Conservation (phyloP, 192 early-diverging fungal species). For the Physocladia obscura region DNA sequence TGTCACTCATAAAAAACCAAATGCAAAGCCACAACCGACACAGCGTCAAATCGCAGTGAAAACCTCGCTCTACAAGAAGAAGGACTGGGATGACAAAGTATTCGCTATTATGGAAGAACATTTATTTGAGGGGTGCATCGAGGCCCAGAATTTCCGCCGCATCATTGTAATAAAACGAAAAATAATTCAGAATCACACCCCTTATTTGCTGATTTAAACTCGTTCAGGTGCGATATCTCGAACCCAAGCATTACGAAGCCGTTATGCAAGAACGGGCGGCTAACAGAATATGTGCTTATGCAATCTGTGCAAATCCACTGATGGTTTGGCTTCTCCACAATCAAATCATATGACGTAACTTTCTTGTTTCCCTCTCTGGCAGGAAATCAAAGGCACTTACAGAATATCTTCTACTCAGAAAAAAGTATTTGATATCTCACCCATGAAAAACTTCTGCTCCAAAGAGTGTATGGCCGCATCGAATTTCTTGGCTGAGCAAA, state of each 20-base stretch:
- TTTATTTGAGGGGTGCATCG: constrained; percentile 46
- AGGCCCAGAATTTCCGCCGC: constrained; percentile 35
- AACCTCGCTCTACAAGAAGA: constrained; percentile 13
- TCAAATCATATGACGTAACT: constrained; percentile 2
- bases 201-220: neutral
- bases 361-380: no score
- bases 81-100: constrained; percentile 38
- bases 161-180: constrained; percentile 34
- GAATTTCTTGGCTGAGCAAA: constrained; percentile 66
- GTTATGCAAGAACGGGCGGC: neutral
- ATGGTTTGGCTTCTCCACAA: constrained; percentile 21
- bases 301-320: constrained; percentile 63
- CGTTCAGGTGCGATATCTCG: neutral
- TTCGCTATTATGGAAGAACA: constrained; percentile 47
- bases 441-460: constrained; percentile 70
- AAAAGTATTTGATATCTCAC: constrained; percentile 77
- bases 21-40: neutral
- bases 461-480: constrained; percentile 70
- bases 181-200: neutral
- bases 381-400: constrained; percentile 59
- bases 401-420: constrained; percentile 68
- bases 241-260: constrained; percentile 15
- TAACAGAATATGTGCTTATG: constrained; percentile 75
- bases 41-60: constrained; percentile 7
- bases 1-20: neutral